Conservation (phyloP, 306 rosid species). For the Pueraria montana region DNA sequence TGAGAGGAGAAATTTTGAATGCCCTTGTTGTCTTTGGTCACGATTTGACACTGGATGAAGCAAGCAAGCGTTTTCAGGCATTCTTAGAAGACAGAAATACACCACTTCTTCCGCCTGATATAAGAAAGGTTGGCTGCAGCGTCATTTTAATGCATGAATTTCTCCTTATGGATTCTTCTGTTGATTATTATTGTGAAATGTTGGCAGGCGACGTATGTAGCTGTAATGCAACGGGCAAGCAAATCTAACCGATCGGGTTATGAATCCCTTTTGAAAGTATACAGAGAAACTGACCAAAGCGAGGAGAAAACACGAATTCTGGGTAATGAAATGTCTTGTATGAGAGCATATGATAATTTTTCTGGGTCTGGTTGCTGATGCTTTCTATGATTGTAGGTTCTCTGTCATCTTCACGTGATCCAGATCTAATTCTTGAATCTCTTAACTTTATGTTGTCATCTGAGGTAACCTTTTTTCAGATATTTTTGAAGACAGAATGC, state of each 20-base stretch:
- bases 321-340: conserved; percentile 55
- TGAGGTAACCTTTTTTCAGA: conserved; percentile 53
- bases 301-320: conserved; percentile 93
- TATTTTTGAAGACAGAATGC: conserved; percentile 36
- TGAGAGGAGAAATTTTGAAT: conserved; percentile 93
- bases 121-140: conserved; percentile 73
- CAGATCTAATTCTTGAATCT: conserved; percentile 59
- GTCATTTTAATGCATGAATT: conserved; percentile 30
- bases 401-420: conserved; percentile 56
- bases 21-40: conserved; percentile 83
- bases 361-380: conserved; percentile 34
- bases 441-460: conserved; percentile 62
- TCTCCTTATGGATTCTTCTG: conserved; percentile 23
- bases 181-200: conserved; percentile 50
- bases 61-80: conserved; percentile 74
- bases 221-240: conserved; percentile 75
- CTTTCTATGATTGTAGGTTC: conserved; percentile 53
- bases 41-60: conserved; percentile 81
- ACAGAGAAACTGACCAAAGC: conserved; percentile 86
- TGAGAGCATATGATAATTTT: conserved; percentile 23
- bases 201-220: conserved; percentile 88
- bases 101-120: conserved; percentile 88
- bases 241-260: conserved; percentile 66
- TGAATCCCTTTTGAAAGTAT: conserved; percentile 83
- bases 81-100: conserved; percentile 85